Percentiles rank a stretch among this genome's conserved stretches.
These are phyloP conservation scores for Bisporella sp. DNA, from an alignment of 2,329 filamentous ascomycete genomes.

Conservation along the genomic window DNA sequence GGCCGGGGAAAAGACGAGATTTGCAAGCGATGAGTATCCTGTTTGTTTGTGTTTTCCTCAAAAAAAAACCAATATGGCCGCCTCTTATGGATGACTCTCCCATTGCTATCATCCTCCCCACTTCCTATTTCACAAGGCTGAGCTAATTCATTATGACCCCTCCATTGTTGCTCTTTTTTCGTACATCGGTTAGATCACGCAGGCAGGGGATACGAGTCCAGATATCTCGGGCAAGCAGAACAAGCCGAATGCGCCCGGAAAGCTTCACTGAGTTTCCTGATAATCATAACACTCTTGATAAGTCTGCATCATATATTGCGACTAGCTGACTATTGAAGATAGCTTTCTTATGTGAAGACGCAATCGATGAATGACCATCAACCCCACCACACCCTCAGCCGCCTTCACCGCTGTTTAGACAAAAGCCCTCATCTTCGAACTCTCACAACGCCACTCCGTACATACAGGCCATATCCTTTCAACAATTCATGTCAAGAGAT, in stretches of 20 bases:
- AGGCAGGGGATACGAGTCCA: too few species aligned
- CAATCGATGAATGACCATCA: slow-evolving; percentile 14
- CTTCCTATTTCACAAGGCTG: neutral
- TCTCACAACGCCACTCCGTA: slow-evolving; percentile 1
- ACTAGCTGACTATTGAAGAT: neutral
- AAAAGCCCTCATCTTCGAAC: slow-evolving; percentile 10
- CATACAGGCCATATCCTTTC: neutral
- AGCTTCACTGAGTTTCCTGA: neutral
- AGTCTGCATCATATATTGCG: neutral
- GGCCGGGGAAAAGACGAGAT: too few species aligned
- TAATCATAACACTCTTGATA: neutral
- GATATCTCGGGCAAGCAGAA: neutral
- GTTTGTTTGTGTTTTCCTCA: too few species aligned
- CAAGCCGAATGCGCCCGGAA: neutral
- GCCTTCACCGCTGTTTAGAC: slow-evolving; percentile 17
- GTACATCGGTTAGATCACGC: neutral
- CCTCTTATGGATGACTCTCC: too few species aligned
- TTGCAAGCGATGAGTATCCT: too few species aligned
- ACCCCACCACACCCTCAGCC: slow-evolving; percentile 15
- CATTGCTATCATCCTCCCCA: too few species aligned
- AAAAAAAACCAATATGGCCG: too few species aligned
- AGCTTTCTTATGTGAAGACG: neutral
- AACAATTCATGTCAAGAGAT: too few species aligned
- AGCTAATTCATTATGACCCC: neutral
- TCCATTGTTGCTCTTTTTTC: neutral